Evolutionary conservation across 805 yeast species (phyloP), one percentile per base, ranked within the genome.

Genomic region (Starmerella scarabaei): DNA sequence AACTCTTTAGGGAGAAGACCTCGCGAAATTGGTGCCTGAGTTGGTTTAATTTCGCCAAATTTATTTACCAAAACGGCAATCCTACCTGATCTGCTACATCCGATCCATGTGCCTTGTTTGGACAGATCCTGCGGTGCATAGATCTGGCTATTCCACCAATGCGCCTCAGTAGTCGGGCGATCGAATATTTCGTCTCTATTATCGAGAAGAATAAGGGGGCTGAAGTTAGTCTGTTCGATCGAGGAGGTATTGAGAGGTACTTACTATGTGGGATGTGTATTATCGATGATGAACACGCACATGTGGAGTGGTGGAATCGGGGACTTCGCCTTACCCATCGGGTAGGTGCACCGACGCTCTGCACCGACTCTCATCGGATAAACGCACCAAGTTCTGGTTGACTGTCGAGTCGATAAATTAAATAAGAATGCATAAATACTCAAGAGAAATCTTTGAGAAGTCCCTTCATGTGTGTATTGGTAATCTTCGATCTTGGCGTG

Each of bases 401-500:
- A n/a, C n/a, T n/a, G n/a, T n/a, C n/a, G n/a, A n/a, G n/a, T n/a
- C n/a, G n/a, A n/a, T n/a, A n/a, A n/a, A n/a, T n/a, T n/a, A n/a
- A n/a, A n/a, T n/a, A n/a, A n/a, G n/a, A n/a, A n/a, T n/a, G n/a
- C n/a, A n/a, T n/a, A n/a, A n/a, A 15, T 21, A 12, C 9, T 20
- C 33, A 47, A 11, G 56, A 50, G 41, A 85, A 91, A 56, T 91
- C 98, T 61, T 81, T 84, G 56, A 91, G 73, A 19, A 91, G 79
- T 42, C 96, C 97, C 59, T 85, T 79, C 93, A 91, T 80, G 61
- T 91, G 99, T 2, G 93, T 79, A 60, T 91, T 91, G 9, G 99
- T 91, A 54, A 91, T 74, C 67, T 85, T 91, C 34, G 94, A 93
- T 56, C 85, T 73, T 62, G 97, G 75, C 37, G 93, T 82, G n/a